These are phyloP conservation scores for Podospora sp. DNA, from an alignment of 495 filamentous ascomycete species.

Conservation along the genomic window DNA sequence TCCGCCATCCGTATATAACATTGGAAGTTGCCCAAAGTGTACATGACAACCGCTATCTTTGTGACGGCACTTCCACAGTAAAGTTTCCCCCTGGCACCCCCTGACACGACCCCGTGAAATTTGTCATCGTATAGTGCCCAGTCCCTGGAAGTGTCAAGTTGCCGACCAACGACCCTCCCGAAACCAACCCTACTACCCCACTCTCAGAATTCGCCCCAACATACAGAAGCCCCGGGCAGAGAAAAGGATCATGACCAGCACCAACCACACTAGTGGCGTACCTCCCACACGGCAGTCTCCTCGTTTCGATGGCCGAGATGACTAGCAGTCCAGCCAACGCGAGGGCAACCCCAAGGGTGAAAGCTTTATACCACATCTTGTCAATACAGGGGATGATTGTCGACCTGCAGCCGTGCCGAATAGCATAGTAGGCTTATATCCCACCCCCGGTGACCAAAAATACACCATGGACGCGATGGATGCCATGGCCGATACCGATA, in stretches of 20 bases:
- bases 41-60: not conserved
- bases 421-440: slow-evolving; percentile 20
- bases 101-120: not conserved
- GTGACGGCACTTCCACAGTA: not conserved
- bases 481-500: not conserved
- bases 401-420: slow-evolving; percentile 11
- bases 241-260: not conserved
- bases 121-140: not conserved
- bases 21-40: not conserved
- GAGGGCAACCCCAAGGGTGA: slow-evolving; percentile 1
- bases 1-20: no score
- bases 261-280: not conserved
- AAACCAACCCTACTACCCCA: no score
- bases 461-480: not conserved
- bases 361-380: slow-evolving; percentile 18
- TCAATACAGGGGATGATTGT: slow-evolving; percentile 23
- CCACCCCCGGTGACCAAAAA: not conserved
- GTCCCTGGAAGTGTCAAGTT: not conserved
- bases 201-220: not conserved
- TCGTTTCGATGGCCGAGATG: slow-evolving; percentile 8
- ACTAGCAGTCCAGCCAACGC: not conserved
- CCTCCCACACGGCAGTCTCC: slow-evolving; percentile 11
- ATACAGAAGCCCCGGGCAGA: not conserved
- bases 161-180: no score
- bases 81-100: not conserved